phyloP scores from a whole-genome alignment of 805 yeast genomes.

The Candida chauliodis region DNA sequence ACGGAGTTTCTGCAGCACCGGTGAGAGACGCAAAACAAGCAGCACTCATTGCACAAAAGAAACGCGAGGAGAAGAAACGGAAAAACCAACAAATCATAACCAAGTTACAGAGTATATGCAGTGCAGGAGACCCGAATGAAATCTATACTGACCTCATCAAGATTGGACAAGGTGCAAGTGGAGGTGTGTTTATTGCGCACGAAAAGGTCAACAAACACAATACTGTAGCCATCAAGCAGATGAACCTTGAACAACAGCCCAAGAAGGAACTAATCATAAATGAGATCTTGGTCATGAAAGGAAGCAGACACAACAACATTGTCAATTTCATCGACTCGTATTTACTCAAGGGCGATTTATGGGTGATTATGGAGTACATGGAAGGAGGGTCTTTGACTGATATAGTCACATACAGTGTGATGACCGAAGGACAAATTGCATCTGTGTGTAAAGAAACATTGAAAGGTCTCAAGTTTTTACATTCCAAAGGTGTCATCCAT shows the following conservation, averaged over 20 bases:
- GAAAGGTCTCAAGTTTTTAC: slow-evolving; percentile 81
- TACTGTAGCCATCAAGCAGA: slow-evolving; percentile 92
- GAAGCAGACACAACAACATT: slow-evolving; percentile 82
- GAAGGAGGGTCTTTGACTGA: slow-evolving; percentile 97
- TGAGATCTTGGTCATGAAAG: slow-evolving; percentile 95
- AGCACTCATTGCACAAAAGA: slow-evolving; percentile 56
- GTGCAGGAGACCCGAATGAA: slow-evolving; percentile 78
- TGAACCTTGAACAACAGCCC: slow-evolving; percentile 92
- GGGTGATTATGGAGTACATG: slow-evolving; percentile 99
- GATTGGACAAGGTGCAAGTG: slow-evolving; percentile 98
- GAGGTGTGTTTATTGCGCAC: slow-evolving; percentile 91
- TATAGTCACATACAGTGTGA: slow-evolving; percentile 82
- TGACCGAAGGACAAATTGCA: slow-evolving; percentile 94
- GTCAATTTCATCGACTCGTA: slow-evolving; percentile 92
- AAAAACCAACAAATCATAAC: slow-evolving; percentile 69
- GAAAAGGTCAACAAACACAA: slow-evolving; percentile 46
- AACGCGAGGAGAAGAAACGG: slow-evolving; percentile 74
- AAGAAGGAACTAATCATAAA: slow-evolving; percentile 92
- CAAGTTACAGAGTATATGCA: slow-evolving; percentile 71
- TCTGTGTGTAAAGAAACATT: slow-evolving; percentile 91
- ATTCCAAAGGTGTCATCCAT: slow-evolving; percentile 89
- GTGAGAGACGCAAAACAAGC: slow-evolving; percentile 51
- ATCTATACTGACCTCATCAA: slow-evolving; percentile 68
- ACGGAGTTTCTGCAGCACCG: slow-evolving; percentile 23
- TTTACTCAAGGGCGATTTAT: slow-evolving; percentile 69